A percentile compares a stretch with the other conserved stretches of the same genome.
These are phyloP conservation scores for Primulina tabacum DNA, from an alignment of 257 asterid genomes.

Conservation along the genomic window DNA sequence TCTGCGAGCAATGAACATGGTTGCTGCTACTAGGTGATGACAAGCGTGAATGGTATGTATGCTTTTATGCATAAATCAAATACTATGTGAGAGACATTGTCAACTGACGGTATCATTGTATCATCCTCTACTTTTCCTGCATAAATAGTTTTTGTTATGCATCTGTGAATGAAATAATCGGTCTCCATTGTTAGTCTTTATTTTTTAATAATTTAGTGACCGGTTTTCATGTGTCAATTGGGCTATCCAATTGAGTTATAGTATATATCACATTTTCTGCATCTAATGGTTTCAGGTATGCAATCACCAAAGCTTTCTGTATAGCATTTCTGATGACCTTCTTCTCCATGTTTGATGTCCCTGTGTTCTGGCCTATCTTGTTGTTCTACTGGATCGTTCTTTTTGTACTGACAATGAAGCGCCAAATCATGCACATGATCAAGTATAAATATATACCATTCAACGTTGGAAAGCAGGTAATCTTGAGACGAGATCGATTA, in stretches of 20 bases:
- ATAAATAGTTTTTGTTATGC: too few species aligned
- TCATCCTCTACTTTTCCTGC: neutral
- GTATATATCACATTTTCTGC: neutral
- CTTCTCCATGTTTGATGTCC: conserved; percentile 63
- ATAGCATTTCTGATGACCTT: conserved; percentile 61
- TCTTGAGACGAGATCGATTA: neutral
- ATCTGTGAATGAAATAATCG: neutral
- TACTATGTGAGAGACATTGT: neutral
- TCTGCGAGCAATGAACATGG: neutral
- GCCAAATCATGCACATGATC: conserved; percentile 64
- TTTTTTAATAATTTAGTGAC: neutral
- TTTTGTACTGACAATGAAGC: conserved; percentile 54
- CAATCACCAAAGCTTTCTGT: conserved; percentile 59
- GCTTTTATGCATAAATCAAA: neutral
- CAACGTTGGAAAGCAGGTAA: neutral
- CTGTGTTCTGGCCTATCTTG: conserved; percentile 68
- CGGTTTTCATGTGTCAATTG: neutral
- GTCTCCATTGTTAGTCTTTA: neutral
- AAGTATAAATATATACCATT: conserved; percentile 37
- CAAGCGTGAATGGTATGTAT: too few species aligned
- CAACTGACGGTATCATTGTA: neutral
- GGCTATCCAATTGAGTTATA: neutral
- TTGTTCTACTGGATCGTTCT: conserved; percentile 63
- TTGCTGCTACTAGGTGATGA: too few species aligned
- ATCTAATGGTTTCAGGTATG: conserved; percentile 42